Conservation (phyloP, 2,329 filamentous ascomycete species). For the Epichloe elymi region DNA sequence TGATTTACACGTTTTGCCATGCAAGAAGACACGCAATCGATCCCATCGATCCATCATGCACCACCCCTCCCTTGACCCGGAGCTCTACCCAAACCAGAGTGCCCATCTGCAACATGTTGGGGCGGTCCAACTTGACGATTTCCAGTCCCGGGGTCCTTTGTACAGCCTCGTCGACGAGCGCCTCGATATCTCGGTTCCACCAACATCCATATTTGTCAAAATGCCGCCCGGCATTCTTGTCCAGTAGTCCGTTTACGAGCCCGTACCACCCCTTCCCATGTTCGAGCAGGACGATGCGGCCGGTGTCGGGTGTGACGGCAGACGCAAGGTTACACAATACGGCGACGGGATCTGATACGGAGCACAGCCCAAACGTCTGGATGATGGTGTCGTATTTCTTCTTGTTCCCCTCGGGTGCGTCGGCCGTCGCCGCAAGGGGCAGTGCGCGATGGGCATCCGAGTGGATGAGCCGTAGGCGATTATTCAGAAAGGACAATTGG, state of each 20-base stretch:
- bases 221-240: constrained; percentile 40
- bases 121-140: constrained; percentile 39
- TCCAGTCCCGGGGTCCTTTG: constrained; percentile 38
- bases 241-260: constrained; percentile 42
- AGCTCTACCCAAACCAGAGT: constrained; percentile 48
- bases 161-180: constrained; percentile 37
- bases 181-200: constrained; percentile 53
- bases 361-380: constrained; percentile 53
- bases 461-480: constrained; percentile 33
- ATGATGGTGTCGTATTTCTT: constrained; percentile 47
- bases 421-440: constrained; percentile 21
- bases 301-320: constrained; percentile 37
- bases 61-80: constrained; percentile 10
- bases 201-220: constrained; percentile 51
- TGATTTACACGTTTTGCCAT: background rate
- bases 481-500: constrained; percentile 26
- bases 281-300: constrained; percentile 48
- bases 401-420: constrained; percentile 8
- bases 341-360: constrained; percentile 40
- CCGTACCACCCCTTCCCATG: constrained; percentile 45
- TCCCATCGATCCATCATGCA: background rate
- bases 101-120: constrained; percentile 39
- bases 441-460: constrained; percentile 34
- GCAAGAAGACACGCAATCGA: too few species aligned
- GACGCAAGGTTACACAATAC: constrained; percentile 41